These are phyloP conservation scores for Uncinocarpus reesii DNA, from an alignment of 2,329 filamentous ascomycete genomes.

Conservation along the genomic window DNA sequence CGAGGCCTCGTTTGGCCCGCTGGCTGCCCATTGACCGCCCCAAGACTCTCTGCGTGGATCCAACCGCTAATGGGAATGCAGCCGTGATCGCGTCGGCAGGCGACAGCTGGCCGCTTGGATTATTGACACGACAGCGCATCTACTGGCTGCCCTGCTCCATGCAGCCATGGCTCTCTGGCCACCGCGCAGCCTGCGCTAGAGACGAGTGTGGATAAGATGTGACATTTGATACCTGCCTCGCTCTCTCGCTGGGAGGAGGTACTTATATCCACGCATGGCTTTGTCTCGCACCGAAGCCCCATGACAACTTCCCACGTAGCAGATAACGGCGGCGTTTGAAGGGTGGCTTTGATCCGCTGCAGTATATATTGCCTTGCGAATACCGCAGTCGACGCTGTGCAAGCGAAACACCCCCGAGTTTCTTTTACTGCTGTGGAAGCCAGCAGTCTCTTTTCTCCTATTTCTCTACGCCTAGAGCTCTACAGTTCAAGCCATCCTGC, in stretches of 20 bases:
- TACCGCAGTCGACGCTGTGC: background rate
- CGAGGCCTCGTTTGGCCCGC: background rate
- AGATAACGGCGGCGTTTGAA: background rate
- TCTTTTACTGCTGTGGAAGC: background rate
- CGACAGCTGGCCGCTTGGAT: constrained; percentile 11
- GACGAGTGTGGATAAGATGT: constrained; percentile 13
- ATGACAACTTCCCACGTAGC: constrained; percentile 12
- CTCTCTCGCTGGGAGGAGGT: background rate
- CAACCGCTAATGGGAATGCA: constrained; percentile 4
- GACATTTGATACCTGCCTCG: constrained; percentile 1
- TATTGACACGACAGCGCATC: constrained; percentile 15
- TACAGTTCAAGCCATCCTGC: background rate
- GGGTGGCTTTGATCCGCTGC: background rate
- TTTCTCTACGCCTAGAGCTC: background rate
- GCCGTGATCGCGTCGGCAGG: background rate
- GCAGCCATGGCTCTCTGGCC: constrained; percentile 5
- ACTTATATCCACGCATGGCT: background rate
- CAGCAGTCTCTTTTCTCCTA: background rate
- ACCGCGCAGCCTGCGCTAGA: constrained; percentile 3
- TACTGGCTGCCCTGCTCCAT: constrained; percentile 16
- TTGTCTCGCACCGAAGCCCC: constrained; percentile 7
- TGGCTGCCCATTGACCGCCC: constrained; percentile 9
- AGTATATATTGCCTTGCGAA: constrained; percentile 2
- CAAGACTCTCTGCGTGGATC: constrained; percentile 10
- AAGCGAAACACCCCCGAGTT: no score